Base-by-base conservation (phyloP, 2,329 filamentous ascomycete genomes). In the Colletotrichum camelliae region DNA sequence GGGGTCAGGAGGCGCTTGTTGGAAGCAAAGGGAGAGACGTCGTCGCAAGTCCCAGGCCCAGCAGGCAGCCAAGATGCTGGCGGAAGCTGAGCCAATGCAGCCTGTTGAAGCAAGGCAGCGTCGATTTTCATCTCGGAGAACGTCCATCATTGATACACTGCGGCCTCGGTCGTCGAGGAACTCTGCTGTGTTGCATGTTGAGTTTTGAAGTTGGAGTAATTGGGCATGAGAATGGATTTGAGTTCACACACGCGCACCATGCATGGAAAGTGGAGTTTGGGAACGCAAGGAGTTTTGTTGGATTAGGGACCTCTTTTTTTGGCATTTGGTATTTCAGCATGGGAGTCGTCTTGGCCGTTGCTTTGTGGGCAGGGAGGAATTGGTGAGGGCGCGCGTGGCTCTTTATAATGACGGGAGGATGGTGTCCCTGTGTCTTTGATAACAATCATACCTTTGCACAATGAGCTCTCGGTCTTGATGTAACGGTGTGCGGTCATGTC, bases 1-100 rank as follows among this genome's bases (percentile, higher is more conserved):
- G 74, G 74, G 70, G 74, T 76, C 74, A 76, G 35, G 33, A 62
- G 33, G 43, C 37, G 65, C 74, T 76, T 70, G 74, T 76, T 76
- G 58, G 65, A 76, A 76, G 74, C 74, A 60, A 76, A 76, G 57
- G 57, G 70, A 74, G 15, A 74, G 57, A 39, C 70, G 58, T 31
- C 74, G 64, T 37, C 58, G 62, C 33, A 60, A 60, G 33, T 69
- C 74, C 15, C 74, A 76, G 65, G n/a, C 61, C n/a, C 58, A 62
- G 10, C 16, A 33, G 16, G 18, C 31, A 24, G n/a, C 35, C 13
- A 35, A 37, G 35, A 48, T 68, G 43, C 21, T 48, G 27, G 48
- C 31, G 16, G 67, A 39, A 29, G 58, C 24, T 15, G 57, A 62
- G 65, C 65, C 55, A 16, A 16, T 76, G 18, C 21, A 21, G 12